phyloP scores from a whole-genome alignment of 2,329 filamentous ascomycete genomes.

The Elsinoe perseae region DNA sequence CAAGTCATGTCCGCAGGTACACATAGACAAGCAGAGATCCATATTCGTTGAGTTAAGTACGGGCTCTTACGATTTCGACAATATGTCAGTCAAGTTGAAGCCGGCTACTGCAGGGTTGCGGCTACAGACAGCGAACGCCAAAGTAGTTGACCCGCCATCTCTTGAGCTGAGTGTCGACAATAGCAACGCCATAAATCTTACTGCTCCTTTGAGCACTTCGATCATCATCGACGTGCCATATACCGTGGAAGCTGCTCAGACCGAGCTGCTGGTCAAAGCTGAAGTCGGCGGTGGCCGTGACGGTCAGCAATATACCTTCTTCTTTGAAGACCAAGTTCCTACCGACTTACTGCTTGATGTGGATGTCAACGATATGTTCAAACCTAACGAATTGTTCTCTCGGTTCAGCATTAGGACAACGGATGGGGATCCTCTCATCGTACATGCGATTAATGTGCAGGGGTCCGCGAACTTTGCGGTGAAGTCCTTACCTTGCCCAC shows the following conservation, averaged over 20 bases:
- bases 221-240: conserved; percentile 9
- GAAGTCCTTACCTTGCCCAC: conserved; percentile 43
- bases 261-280: conserved; percentile 9
- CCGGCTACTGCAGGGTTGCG: conserved; percentile 54
- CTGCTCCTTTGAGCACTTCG: background rate
- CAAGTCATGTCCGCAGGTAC: conserved; percentile 59
- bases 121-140: conserved; percentile 46
- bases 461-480: conserved; percentile 63
- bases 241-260: conserved; percentile 1
- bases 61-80: conserved; percentile 61
- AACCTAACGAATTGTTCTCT: conserved; percentile 71
- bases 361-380: conserved; percentile 95
- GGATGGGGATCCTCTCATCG: conserved; percentile 62
- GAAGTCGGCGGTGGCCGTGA: conserved; percentile 64
- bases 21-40: conserved; percentile 70
- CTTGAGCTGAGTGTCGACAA: conserved; percentile 37
- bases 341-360: conserved; percentile 80
- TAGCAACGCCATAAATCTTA: conserved; percentile 40
- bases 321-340: conserved; percentile 55
- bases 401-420: conserved; percentile 86
- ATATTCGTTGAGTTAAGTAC: conserved; percentile 66
- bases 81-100: conserved; percentile 45
- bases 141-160: conserved; percentile 35
- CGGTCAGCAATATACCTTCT: conserved; percentile 35
- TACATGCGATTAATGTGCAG: conserved; percentile 63